Evolutionary conservation across 225 moss, liverwort and hornwort species (phyloP), one percentile per base, ranked within the genome.

Genomic region (Lunularia cruciata): DNA sequence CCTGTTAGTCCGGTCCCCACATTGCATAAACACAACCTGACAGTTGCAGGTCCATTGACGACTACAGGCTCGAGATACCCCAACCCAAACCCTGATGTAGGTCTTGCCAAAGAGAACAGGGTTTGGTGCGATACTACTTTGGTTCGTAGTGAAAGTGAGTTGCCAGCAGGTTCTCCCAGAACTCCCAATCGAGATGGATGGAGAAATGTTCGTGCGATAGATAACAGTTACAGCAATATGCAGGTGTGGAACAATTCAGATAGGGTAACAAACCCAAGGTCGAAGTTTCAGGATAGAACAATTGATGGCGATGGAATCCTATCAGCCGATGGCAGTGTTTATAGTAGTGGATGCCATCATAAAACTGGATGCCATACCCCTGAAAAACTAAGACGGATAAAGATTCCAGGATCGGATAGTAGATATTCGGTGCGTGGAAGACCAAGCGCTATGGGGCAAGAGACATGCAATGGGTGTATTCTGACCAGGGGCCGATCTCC

Each of bases 271-370:
- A 48, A 67, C n/a, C 46, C 78, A 32, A 76, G 77, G 63, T 75
- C 71, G 46, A 84, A 70, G 64, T 80, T 73, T 59, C 77, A 83
- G 72, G 67, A 68, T 51, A 65, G 68, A 65, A 72, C 74, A 59
- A 61, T 69, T 70, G 88, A 90, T 49, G 86, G 69, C 63, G 88
- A 90, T 60, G 85, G 83, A 67, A 76, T 78, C 58, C 70, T 74
- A 18, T 63, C 79, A 46, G 69, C 72, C 38, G 78, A 85, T 60
- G 53, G 77, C 26, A 85, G 72, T 56, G 79, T 81, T 47, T 77
- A 83, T 59, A 74, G 49, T 57, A 55, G 70, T 73, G 83, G 78
- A 67, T 81, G 81, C 57, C 68, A 77, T 58, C 67, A 85, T 49
- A 74, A 52, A 52, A 34, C 60, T 61, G 83, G 80, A 67, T 81